Percentiles rank a stretch among this genome's conserved stretches.
phyloP scores from a whole-genome alignment of 345 rosid species.

The Microcos paniculata region DNA sequence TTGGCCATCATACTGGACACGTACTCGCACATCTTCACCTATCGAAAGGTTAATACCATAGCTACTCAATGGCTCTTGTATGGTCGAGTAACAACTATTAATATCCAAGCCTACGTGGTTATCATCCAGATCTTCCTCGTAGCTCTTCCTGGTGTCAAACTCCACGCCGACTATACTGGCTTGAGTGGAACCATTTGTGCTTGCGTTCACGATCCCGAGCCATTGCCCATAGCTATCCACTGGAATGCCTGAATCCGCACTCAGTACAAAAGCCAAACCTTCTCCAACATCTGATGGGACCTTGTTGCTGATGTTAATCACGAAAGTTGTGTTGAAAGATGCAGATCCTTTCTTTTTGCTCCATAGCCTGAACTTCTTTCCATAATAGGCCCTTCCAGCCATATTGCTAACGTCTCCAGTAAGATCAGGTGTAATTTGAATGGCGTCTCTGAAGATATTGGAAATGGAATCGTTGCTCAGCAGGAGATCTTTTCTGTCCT shows the following conservation, averaged over 20 bases:
- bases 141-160: conserved; percentile 12
- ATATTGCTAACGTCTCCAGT: conserved; percentile 17
- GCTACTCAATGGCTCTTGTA: conserved; percentile 37
- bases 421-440: conserved; percentile 63
- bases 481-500: conserved; percentile 2
- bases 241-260: not conserved
- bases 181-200: conserved; percentile 1
- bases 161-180: conserved; percentile 8
- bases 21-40: conserved; percentile 13
- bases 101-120: conserved; percentile 19
- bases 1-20: conserved; percentile 44
- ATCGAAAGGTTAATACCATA: conserved; percentile 28
- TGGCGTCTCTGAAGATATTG: conserved; percentile 22
- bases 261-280: conserved; percentile 12
- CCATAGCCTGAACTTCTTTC: conserved; percentile 46
- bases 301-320: conserved; percentile 36
- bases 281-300: conserved; percentile 1
- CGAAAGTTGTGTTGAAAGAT: conserved; percentile 60
- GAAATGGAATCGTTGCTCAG: conserved; percentile 24
- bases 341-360: conserved; percentile 22
- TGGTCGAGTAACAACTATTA: conserved; percentile 26
- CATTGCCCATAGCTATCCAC: conserved; percentile 9
- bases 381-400: conserved; percentile 46
- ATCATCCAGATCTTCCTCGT: conserved; percentile 4
- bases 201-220: conserved; percentile 15